Conservation (phyloP, 2,329 filamentous ascomycete species). For the Venturiaceae sp. region DNA sequence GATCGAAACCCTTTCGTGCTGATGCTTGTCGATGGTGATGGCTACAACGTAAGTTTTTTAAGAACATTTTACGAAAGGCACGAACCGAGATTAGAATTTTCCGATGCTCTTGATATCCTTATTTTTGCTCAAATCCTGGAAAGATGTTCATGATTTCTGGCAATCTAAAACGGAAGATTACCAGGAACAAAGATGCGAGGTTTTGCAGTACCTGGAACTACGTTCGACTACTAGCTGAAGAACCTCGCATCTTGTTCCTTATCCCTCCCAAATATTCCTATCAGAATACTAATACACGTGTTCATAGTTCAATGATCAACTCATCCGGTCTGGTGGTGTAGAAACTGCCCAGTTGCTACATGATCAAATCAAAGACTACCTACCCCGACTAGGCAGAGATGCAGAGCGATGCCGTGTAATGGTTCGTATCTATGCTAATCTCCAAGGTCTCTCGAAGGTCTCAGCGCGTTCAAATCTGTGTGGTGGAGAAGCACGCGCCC, state of each 20-base stretch:
- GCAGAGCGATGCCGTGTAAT: constrained; percentile 44
- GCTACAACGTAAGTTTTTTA: constrained; percentile 32
- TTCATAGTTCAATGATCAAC: constrained; percentile 40
- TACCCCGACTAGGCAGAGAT: constrained; percentile 32
- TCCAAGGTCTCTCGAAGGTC: constrained; percentile 41
- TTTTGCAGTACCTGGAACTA: too few species aligned
- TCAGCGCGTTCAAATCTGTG: constrained; percentile 39
- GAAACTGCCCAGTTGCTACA: constrained; percentile 45
- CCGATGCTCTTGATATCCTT: too few species aligned
- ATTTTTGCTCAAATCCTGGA: too few species aligned
- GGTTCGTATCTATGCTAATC: constrained; percentile 47
- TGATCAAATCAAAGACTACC: constrained; percentile 37
- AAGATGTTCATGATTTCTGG: too few species aligned
- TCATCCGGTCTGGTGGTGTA: constrained; percentile 43
- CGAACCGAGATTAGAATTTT: background rate
- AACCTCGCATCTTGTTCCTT: too few species aligned
- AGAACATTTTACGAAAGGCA: background rate
- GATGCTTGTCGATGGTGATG: constrained; percentile 53
- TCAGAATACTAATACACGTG: too few species aligned
- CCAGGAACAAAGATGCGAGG: too few species aligned
- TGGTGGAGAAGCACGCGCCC: constrained; percentile 45
- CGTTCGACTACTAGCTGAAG: too few species aligned
- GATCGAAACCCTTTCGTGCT: constrained; percentile 50
- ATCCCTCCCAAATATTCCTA: too few species aligned
- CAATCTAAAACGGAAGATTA: too few species aligned